Base-by-base conservation (phyloP, 2,329 filamentous ascomycete genomes). In the Claviceps fusiformis region DNA sequence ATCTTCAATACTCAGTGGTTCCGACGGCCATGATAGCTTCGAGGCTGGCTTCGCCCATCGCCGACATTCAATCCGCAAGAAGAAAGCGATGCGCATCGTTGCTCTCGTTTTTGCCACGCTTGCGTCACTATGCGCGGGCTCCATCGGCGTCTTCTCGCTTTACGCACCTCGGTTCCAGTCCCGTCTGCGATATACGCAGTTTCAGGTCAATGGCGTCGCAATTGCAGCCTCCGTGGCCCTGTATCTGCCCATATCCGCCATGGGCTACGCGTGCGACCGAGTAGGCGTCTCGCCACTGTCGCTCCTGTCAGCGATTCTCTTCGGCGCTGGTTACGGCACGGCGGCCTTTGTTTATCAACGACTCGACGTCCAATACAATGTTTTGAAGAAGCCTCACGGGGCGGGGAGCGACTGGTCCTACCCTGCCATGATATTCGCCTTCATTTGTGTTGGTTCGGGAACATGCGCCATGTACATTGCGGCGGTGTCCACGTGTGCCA, bases 401-500 rank as follows among this genome's bases (percentile, higher is more conserved):
- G 73, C 76, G 44, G 71, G 72, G 15, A 75, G 65, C 52, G 73
- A 63, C 55, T 87, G 83, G 79, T 85, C 89, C 0, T 90, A 95
- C 62, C 80, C 79, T 60, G 75, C 87, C 62, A 95, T 98, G 92
- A 74, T 96, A 6, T 67, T 89, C 54, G 85, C 90, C 0, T 98
- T 97, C 68, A 77, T 91, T 50, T 79, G 80, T 53, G 83, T 98
- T 56, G 93, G 93, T 1, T 79, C 85, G 59, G 92, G 83, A 5
- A 96, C 92, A 0, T 88, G 87, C 60, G 82, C 82, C 68, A 90
- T 97, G 82, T 98, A 97, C 69, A 77, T 97, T 55, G 81, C 85
- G 52, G 86, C 89, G 2, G 86, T 98, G n/a, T 92, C 92, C 7
- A 95, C 92, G 0, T 95, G 90, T 65, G 93, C 93, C 41, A 98